Evolutionary conservation across 2,329 filamentous ascomycete species (phyloP).

Genomic region (Scedosporium minutisporum): DNA sequence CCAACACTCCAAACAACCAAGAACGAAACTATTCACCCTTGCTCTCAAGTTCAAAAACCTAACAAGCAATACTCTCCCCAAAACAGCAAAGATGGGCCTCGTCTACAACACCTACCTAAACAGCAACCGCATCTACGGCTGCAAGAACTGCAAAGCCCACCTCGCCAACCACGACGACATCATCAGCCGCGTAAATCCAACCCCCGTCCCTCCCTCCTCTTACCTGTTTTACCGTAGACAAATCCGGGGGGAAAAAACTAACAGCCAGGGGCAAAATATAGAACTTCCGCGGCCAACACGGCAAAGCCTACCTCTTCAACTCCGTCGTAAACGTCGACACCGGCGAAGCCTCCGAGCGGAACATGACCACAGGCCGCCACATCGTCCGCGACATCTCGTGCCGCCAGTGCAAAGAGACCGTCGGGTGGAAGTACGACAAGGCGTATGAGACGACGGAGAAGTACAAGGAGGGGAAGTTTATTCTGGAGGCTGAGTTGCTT

Average conservation of each 20-base stretch:
- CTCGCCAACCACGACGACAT: slow-evolving; percentile 94
- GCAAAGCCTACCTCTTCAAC: slow-evolving; percentile 95
- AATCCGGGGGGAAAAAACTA: not conserved
- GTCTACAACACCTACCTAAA: slow-evolving; percentile 87
- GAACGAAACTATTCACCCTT: not conserved
- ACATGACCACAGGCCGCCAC: slow-evolving; percentile 95
- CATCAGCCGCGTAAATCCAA: slow-evolving; percentile 67
- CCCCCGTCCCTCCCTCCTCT: not conserved
- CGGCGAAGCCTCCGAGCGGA: slow-evolving; percentile 81
- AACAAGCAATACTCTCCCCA: not conserved
- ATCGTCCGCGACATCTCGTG: slow-evolving; percentile 90
- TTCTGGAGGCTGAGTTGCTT: slow-evolving; percentile 83
- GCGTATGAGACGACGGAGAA: slow-evolving; percentile 87
- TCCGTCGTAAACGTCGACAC: slow-evolving; percentile 82
- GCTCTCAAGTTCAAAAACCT: not conserved
- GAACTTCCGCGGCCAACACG: slow-evolving; percentile 98
- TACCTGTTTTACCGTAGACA: not conserved
- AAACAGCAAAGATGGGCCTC: slow-evolving; percentile 60
- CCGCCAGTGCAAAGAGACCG: slow-evolving; percentile 80
- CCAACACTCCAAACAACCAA: not conserved
- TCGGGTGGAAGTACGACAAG: slow-evolving; percentile 99
- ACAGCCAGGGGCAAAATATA: slow-evolving; percentile 26
- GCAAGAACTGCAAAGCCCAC: slow-evolving; percentile 91
- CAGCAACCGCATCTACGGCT: slow-evolving; percentile 80
- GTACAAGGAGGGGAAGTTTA: slow-evolving; percentile 98